These are phyloP conservation scores for Zygoascus biomembranicola DNA, from an alignment of 805 yeast genomes.

Conservation along the genomic window DNA sequence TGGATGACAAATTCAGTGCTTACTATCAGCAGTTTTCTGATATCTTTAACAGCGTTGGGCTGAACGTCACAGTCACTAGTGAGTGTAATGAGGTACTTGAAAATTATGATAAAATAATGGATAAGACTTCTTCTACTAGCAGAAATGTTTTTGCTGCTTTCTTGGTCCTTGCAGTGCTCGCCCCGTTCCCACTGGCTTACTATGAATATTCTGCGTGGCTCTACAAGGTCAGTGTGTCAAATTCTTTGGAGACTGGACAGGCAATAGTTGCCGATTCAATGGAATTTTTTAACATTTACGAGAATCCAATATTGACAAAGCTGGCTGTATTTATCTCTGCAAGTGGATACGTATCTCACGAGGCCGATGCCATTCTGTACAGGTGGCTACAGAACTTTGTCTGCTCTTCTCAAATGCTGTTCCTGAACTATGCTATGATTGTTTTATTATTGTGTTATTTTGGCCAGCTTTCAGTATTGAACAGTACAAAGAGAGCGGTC, in stretches of 20 bases:
- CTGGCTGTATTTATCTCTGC: not conserved
- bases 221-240: not conserved
- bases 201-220: conserved; percentile 10
- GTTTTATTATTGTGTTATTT: not conserved
- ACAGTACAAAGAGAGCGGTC: not conserved
- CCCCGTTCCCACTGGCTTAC: conserved; percentile 2
- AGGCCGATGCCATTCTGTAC: not conserved
- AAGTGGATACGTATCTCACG: not conserved
- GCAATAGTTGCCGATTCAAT: not conserved
- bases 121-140: not conserved
- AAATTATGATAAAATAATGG: not conserved
- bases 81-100: not conserved
- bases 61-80: not conserved
- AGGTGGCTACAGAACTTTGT: not conserved
- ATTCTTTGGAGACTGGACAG: not conserved
- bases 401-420: not conserved
- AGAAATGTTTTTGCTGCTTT: conserved; percentile 3
- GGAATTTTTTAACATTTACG: not conserved
- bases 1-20: not conserved
- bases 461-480: not conserved
- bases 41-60: not conserved
- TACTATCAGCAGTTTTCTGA: not conserved
- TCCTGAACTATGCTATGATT: not conserved
- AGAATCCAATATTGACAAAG: not conserved
- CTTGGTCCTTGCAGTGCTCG: conserved; percentile 5